Evolutionary conservation across 805 yeast species (phyloP).

Genomic region (Yarrowia sp.): DNA sequence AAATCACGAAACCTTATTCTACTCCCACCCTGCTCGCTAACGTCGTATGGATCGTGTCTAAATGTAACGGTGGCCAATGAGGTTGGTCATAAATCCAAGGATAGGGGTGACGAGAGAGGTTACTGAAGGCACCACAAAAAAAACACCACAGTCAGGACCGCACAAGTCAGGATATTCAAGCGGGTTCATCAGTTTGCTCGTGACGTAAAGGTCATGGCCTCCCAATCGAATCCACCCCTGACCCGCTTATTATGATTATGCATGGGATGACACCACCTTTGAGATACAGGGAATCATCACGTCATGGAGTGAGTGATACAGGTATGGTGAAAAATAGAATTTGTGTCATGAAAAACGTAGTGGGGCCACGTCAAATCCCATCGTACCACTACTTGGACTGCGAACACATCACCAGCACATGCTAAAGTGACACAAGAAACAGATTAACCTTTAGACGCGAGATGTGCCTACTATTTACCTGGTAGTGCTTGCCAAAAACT

Average conservation of each 20-base stretch:
- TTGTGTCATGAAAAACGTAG: background rate
- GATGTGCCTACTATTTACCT: too few relatives aligned
- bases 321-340: background rate
- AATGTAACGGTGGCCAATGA: background rate
- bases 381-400: too few relatives aligned
- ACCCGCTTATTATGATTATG: background rate
- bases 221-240: background rate
- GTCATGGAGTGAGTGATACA: background rate
- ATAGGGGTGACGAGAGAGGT: background rate
- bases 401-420: too few relatives aligned
- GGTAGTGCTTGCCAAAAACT: too few relatives aligned
- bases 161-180: too few relatives aligned
- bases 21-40: background rate
- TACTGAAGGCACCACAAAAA: background rate
- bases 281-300: slow-evolving; percentile 2
- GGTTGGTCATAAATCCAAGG: background rate
- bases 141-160: background rate
- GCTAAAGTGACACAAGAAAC: too few relatives aligned
- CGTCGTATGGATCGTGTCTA: slow-evolving; percentile 11
- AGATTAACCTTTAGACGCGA: too few relatives aligned
- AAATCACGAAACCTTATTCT: slow-evolving; percentile 9
- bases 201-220: too few relatives aligned
- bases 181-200: too few relatives aligned
- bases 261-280: slow-evolving; percentile 22
- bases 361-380: background rate